These are phyloP conservation scores for Rhizopus delemar DNA, from an alignment of 371 early-diverging fungal species.

Conservation along the genomic window DNA sequence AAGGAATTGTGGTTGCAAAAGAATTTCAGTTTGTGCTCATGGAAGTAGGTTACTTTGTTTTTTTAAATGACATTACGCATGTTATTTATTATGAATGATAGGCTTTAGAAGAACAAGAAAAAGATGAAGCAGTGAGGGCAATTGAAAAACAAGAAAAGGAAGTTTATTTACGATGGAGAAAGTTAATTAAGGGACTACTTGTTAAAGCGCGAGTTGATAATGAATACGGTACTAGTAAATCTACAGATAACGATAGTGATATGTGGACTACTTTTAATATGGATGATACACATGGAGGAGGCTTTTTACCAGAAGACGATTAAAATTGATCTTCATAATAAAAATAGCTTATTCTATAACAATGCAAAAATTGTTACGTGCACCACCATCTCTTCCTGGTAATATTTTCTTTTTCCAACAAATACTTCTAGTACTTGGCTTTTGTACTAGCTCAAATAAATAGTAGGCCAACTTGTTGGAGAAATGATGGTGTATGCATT, in stretches of 20 bases:
- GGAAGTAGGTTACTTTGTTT: constrained; percentile 49
- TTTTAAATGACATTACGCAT: neutral
- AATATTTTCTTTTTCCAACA: constrained; percentile 57
- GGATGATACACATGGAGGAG: constrained; percentile 1
- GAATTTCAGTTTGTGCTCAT: constrained; percentile 60
- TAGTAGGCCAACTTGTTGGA: constrained; percentile 78
- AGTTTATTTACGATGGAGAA: constrained; percentile 60
- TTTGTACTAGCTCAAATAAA: constrained; percentile 50
- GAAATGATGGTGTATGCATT: constrained; percentile 63
- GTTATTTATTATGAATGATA: constrained; percentile 11
- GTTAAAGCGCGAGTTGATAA: constrained; percentile 55
- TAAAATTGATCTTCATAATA: neutral
- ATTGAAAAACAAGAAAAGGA: constrained; percentile 53
- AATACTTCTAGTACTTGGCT: constrained; percentile 10
- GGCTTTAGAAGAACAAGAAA: constrained; percentile 55
- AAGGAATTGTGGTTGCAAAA: constrained; percentile 75
- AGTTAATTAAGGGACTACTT: constrained; percentile 56
- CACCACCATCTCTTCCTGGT: constrained; percentile 53
- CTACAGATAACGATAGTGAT: neutral
- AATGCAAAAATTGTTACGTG: constrained; percentile 69
- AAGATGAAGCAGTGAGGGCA: constrained; percentile 44
- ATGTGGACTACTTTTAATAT: constrained; percentile 1
- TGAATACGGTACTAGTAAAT: constrained; percentile 39
- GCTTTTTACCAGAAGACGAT: constrained; percentile 19
- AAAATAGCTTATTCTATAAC: constrained; percentile 34